Evolutionary conservation across 2,329 filamentous ascomycete genomes (phyloP).

Genomic region (Pyrenophora graminea): DNA sequence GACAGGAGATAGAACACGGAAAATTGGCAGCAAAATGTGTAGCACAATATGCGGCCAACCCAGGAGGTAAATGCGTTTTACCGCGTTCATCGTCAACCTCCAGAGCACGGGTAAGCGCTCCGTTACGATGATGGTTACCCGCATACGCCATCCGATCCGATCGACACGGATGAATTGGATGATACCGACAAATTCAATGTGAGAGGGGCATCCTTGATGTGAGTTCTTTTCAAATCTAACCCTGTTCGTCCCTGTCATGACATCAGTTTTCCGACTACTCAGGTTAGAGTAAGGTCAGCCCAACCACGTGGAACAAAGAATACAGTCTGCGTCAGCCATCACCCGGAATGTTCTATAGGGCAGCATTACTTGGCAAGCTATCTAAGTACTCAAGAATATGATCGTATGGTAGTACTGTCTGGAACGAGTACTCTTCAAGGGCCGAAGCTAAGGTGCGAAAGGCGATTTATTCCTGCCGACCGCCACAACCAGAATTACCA

Average conservation of each 20-base stretch:
- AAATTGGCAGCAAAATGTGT: too few species aligned
- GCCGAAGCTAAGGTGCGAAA: too few species aligned
- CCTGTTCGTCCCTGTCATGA: background rate
- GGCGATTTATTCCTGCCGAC: too few species aligned
- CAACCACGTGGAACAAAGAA: slow-evolving; percentile 5
- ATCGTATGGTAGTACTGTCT: too few species aligned
- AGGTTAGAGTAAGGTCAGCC: background rate
- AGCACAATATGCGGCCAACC: too few species aligned
- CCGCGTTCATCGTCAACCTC: background rate
- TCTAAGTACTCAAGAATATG: background rate
- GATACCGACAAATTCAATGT: background rate
- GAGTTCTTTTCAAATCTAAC: background rate
- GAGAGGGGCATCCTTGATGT: background rate
- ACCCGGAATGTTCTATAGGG: background rate
- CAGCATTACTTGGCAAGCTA: background rate
- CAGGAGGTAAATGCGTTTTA: too few species aligned
- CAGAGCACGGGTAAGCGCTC: background rate
- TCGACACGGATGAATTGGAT: background rate
- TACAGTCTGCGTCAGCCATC: background rate
- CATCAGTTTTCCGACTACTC: background rate
- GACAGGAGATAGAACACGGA: background rate
- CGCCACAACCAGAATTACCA: too few species aligned
- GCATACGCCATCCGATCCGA: background rate
- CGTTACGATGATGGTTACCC: background rate
- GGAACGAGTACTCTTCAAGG: too few species aligned